Base-by-base conservation (phyloP, 352 stramenopile species). In the Phytopythium cucurbitacearum region DNA sequence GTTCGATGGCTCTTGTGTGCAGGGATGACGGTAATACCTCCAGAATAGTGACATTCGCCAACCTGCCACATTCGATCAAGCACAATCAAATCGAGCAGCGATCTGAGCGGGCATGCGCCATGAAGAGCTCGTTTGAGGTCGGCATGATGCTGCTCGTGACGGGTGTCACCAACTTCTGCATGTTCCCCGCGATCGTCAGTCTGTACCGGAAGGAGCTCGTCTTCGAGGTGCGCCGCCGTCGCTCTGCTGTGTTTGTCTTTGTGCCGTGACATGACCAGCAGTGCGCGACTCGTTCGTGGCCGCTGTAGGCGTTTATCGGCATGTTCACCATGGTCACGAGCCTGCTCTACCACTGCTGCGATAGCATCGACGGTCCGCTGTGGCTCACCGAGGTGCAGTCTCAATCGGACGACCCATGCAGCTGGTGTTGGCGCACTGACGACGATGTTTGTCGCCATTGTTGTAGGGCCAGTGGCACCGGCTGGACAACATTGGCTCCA, bases 401-500 rank as follows among this genome's bases (percentile, higher is more conserved):
- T 43, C 16, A 9, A 4, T 42, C 21, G 11, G n/a, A 43, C 3
- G 10, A 21, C 8, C 35, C 21, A 48, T 15, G 13, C 12, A 9
- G 12, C 33, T 28, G 21, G 2, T 28, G 21, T 41, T 9, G 38
- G 8, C 38, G 38, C 38, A 41, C 38, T 41, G 0, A 34, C 37
- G 7, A 7, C 2, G 28, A 13, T 40, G 21, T 41, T 28, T 16
- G 11, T 8, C 16, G 16, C 10, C 5, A 39, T 10, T 28, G 0
- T 28, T n/a, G 15, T 21, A 85, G 79, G 76, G 79, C 1, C 76
- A 91, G 52, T 91, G 81, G 81, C 81, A 91, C 59, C 75, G 77
- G 3, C 69, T 91, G 28, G 81, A 91, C 59, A 91, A 91, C 48
- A 88, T 91, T 42, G 81, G 79, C 54, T 85, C 81, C 57, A 83